These are phyloP conservation scores for Nectriaceae sp. DNA, from an alignment of 2,329 filamentous ascomycete species.

Conservation along the genomic window DNA sequence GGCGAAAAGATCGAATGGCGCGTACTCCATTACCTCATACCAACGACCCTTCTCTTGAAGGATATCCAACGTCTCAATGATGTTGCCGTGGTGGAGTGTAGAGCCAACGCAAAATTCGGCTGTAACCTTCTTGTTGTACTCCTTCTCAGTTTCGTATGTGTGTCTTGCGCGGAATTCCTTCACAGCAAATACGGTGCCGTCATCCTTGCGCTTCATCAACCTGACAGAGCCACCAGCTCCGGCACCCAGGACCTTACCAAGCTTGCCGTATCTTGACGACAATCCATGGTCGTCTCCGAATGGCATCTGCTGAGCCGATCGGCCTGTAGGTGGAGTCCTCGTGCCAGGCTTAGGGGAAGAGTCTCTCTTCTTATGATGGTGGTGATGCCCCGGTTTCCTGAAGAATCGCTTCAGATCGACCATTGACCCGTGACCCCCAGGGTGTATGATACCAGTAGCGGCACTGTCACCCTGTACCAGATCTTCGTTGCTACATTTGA, in stretches of 20 bases:
- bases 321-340: constrained; percentile 49
- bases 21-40: constrained; percentile 99
- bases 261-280: constrained; percentile 90
- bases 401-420: constrained; percentile 96
- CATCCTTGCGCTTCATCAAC: constrained; percentile 89
- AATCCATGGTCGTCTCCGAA: constrained; percentile 94
- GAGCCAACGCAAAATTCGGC: constrained; percentile 98
- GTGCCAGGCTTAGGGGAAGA: constrained; percentile 57
- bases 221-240: constrained; percentile 94
- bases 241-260: constrained; percentile 90
- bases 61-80: constrained; percentile 97
- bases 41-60: constrained; percentile 91
- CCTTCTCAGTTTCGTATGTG: constrained; percentile 88
- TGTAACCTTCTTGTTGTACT: constrained; percentile 97
- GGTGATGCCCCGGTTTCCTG: constrained; percentile 71
- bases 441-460: constrained; percentile 23
- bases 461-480: constrained; percentile 28
- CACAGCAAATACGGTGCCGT: constrained; percentile 92
- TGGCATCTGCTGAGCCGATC: constrained; percentile 66
- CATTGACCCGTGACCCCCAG: constrained; percentile 73
- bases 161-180: constrained; percentile 95
- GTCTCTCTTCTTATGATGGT: constrained; percentile 74
- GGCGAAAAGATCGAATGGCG: constrained; percentile 92
- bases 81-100: constrained; percentile 94
- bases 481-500: constrained; percentile 41